A percentile compares a stretch with the other conserved stretches of the same genome.
These are phyloP conservation scores for Balamuthia mandrillaris DNA, from an alignment of 208 protist genomes.

Conservation along the genomic window DNA sequence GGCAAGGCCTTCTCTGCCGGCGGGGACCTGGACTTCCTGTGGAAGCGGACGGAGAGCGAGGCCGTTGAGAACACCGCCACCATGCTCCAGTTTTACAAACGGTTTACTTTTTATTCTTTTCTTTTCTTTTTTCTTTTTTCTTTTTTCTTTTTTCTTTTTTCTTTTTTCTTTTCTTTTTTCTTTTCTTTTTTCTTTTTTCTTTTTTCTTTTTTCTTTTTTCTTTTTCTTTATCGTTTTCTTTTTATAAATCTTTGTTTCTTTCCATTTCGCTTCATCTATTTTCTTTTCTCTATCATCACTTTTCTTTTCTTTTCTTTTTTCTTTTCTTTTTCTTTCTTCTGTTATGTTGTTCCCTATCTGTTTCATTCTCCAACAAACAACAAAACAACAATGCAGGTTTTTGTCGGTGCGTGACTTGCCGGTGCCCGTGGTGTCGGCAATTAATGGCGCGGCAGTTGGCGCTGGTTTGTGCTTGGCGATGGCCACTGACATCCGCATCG, in stretches of 20 bases:
- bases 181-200: no score
- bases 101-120: neutral
- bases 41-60: conserved; percentile 36
- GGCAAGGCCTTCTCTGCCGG: conserved; percentile 18
- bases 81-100: conserved; percentile 62
- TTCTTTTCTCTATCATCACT: no score
- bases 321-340: no score
- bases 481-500: conserved; percentile 67
- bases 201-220: no score
- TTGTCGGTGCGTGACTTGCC: conserved; percentile 57
- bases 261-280: no score
- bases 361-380: neutral
- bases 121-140: neutral
- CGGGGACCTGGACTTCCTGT: conserved; percentile 71
- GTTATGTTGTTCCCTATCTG: no score
- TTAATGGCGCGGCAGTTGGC: conserved; percentile 63
- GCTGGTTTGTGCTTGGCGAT: conserved; percentile 69
- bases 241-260: no score
- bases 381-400: conserved; percentile 23
- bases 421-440: conserved; percentile 61
- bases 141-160: neutral
- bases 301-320: no score
- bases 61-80: conserved; percentile 40
- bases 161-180: no score
- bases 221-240: no score